Base-by-base conservation (phyloP, 2,329 filamentous ascomycete genomes). In the Monosporascus sp. region DNA sequence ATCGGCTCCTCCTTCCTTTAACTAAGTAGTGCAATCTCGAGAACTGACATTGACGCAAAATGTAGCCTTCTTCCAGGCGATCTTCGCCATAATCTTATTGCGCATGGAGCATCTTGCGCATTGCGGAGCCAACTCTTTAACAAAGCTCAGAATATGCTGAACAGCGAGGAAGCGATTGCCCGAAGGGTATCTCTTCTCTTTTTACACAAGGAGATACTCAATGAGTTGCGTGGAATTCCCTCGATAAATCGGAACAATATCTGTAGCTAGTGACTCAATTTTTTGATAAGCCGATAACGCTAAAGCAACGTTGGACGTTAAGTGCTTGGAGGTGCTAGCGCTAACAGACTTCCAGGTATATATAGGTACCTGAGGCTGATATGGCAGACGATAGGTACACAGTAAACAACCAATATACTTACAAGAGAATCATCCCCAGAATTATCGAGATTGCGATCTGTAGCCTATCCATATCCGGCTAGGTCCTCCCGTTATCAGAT, bases 61-160 rank as follows among this genome's bases (percentile, higher is more conserved):
- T 54, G 62, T 62, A 58, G 66, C 72, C 64, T 70, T 74, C 59
- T 70, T 75, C 69, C 68, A 71, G 58, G 68, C 66, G 60, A 65
- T 65, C 56, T 56, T 67, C 67, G 71, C 67, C 53, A 66, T 67
- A 58, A 66, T 72, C 76, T 78, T 78, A 54, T 60, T 54, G 60
- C 55, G 60, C 55, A 56, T 49, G 51, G 52, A 46, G 54, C 63
- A 65, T 64, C 48, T 46, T 63, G 56, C 44, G 44, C 51, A n/a
- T 44, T 22, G 40, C 48, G 27, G 40, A 24, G 24, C 43, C 24
- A 19, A 46, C 16, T 24, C 20, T 40, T 14, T 16, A 37, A 44
- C 9, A 11, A 40, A 27, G 9, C n/a, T 50, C 22, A 24, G n/a
- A 26, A 44, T 43, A 46, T 37, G 40, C 46, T 27, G 20, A 48